Evolutionary conservation across 768 basidiomycete species (phyloP).

Genomic region (Termitomyces titanicus): DNA sequence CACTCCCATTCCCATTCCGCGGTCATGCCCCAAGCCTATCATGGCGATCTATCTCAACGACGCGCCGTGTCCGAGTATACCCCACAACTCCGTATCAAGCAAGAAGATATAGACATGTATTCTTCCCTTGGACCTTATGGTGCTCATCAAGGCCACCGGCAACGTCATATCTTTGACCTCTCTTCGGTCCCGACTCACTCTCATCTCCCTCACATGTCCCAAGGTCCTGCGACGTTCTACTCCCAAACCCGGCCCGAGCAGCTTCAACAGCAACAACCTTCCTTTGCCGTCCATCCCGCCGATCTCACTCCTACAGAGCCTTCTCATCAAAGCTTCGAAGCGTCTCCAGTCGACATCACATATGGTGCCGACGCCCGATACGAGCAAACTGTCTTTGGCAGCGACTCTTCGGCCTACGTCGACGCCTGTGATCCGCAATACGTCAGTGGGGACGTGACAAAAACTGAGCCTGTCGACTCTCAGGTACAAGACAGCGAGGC

Average conservation of each 20-base stretch:
- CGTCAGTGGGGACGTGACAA: not conserved
- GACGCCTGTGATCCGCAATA: slow-evolving; percentile 15
- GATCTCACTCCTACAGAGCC: slow-evolving; percentile 6
- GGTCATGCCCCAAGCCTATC: not conserved
- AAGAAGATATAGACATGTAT: slow-evolving; percentile 10
- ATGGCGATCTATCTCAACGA: slow-evolving; percentile 4
- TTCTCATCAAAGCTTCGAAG: slow-evolving; percentile 1
- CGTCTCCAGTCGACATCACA: slow-evolving; percentile 5
- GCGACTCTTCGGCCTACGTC: slow-evolving; percentile 2
- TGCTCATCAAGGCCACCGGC: slow-evolving; percentile 4
- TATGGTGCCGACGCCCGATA: slow-evolving; percentile 3
- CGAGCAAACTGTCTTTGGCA: slow-evolving; percentile 6
- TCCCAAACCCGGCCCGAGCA: not conserved
- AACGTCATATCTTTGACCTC: slow-evolving; percentile 14
- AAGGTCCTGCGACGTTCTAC: slow-evolving; percentile 6
- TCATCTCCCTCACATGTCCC: not conserved
- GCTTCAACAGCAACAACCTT: slow-evolving; percentile 2
- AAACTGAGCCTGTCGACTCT: slow-evolving; percentile 1
- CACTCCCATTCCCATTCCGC: slow-evolving; percentile 10
- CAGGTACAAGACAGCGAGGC: slow-evolving; percentile 1
- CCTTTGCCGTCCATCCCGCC: slow-evolving; percentile 6
- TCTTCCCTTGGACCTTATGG: slow-evolving; percentile 1
- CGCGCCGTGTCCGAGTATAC: slow-evolving; percentile 5
- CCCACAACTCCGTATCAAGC: slow-evolving; percentile 3
- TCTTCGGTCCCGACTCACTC: slow-evolving; percentile 6